phyloP scores from a whole-genome alignment of 2,329 filamentous ascomycete genomes.

The Phaeophleospora eucalypticola region DNA sequence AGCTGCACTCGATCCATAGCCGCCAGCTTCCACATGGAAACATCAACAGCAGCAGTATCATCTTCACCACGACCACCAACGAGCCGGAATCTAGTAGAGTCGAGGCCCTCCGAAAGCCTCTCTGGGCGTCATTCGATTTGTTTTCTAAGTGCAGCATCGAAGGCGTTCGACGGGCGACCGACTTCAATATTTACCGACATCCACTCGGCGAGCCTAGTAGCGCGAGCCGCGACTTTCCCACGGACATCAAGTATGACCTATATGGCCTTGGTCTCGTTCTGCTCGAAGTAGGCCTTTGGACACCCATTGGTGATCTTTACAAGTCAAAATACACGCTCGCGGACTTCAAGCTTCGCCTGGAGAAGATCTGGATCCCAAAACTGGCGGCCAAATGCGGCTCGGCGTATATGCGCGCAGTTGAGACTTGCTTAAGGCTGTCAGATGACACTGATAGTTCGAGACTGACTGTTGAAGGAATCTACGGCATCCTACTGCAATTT shows the following conservation, averaged over 20 bases:
- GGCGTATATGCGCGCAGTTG: slow-evolving; percentile 70
- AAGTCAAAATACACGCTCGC: slow-evolving; percentile 57
- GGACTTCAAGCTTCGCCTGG: slow-evolving; percentile 61
- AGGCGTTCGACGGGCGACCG: slow-evolving; percentile 39
- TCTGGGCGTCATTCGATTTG: slow-evolving; percentile 70
- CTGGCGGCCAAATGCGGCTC: slow-evolving; percentile 67
- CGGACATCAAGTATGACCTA: slow-evolving; percentile 53
- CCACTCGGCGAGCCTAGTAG: slow-evolving; percentile 45
- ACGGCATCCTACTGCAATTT: slow-evolving; percentile 29
- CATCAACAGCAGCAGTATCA: slow-evolving; percentile 62
- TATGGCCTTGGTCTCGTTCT: slow-evolving; percentile 71
- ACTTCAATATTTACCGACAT: slow-evolving; percentile 62
- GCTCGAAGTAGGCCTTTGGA: slow-evolving; percentile 73
- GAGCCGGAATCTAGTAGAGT: slow-evolving; percentile 43
- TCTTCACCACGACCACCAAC: slow-evolving; percentile 54
- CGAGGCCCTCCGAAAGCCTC: slow-evolving; percentile 61
- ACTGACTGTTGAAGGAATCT: slow-evolving; percentile 27
- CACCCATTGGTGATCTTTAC: slow-evolving; percentile 56
- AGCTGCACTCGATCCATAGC: slow-evolving; percentile 68
- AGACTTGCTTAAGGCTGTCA: slow-evolving; percentile 67
- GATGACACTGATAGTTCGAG: slow-evolving; percentile 40
- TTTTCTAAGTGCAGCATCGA: slow-evolving; percentile 58
- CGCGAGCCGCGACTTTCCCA: slow-evolving; percentile 47
- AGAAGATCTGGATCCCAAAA: slow-evolving; percentile 60
- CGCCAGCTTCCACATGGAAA: slow-evolving; percentile 68